Conservation (phyloP, 805 yeast species). For the Saturnispora dispora region DNA sequence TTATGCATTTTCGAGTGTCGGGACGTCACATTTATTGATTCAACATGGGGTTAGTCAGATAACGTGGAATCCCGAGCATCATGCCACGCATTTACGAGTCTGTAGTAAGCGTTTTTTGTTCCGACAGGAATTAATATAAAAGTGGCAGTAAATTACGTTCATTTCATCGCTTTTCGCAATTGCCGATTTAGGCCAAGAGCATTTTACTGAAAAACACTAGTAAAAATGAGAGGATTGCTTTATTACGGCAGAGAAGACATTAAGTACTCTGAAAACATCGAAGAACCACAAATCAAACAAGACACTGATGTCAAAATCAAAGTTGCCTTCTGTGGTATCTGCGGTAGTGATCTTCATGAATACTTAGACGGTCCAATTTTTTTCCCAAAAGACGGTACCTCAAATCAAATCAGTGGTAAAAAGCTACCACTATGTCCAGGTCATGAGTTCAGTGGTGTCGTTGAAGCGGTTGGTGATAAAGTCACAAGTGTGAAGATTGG, state of each 20-base stretch:
- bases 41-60: neutral
- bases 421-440: conserved; percentile 31
- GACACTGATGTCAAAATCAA: conserved; percentile 26
- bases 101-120: neutral
- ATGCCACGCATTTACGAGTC: neutral
- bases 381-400: conserved; percentile 26
- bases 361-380: conserved; percentile 51
- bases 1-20: neutral
- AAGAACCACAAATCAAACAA: conserved; percentile 20
- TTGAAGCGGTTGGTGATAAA: conserved; percentile 34
- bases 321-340: conserved; percentile 46
- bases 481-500: conserved; percentile 40
- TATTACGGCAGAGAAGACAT: conserved; percentile 39
- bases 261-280: conserved; percentile 29
- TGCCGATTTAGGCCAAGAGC: neutral
- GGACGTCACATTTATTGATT: neutral
- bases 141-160: neutral
- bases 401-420: conserved; percentile 32
- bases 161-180: neutral
- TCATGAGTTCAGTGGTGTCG: conserved; percentile 25
- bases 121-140: neutral
- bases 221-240: conserved; percentile 38
- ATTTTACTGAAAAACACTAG: neutral
- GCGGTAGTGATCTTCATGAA: conserved; percentile 57
- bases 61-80: neutral